Evolutionary conservation across 2,329 filamentous ascomycete species (phyloP).

Genomic region (Stromatinia cepivora): DNA sequence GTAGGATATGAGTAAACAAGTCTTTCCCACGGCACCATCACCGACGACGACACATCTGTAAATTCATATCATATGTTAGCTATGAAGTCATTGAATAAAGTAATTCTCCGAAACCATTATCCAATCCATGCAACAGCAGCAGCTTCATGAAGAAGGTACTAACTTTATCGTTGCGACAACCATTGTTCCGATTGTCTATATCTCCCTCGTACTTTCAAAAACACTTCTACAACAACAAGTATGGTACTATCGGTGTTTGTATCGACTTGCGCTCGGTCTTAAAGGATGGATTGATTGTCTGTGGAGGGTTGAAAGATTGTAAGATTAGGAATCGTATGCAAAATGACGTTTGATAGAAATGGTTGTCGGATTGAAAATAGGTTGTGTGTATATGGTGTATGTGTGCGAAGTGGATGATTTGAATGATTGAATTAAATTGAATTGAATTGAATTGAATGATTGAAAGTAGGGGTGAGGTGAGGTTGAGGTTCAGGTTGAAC

Average conservation of each 20-base stretch:
- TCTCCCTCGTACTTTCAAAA: not conserved
- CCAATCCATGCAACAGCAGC: conserved; percentile 1
- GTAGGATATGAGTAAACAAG: conserved; percentile 97
- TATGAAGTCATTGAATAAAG: not conserved
- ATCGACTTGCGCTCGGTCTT: conserved; percentile 6
- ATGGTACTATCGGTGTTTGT: not conserved
- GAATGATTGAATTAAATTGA: conserved; percentile 6
- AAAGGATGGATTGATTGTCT: not conserved
- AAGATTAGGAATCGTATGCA: conserved; percentile 4
- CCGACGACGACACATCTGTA: conserved; percentile 95
- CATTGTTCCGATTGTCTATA: conserved; percentile 33
- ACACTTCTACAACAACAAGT: not conserved
- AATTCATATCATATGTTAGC: conserved; percentile 28
- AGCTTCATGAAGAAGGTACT: conserved; percentile 37
- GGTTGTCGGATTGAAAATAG: not conserved
- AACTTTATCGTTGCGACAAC: conserved; percentile 66
- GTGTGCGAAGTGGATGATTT: conserved; percentile 10
- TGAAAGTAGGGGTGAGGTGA: conserved; percentile 1
- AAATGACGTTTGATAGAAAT: conserved; percentile 14
- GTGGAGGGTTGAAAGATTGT: not conserved
- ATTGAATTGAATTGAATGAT: not conserved
- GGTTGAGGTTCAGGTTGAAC: not conserved
- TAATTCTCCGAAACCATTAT: not conserved
- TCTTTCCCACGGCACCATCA: conserved; percentile 99
- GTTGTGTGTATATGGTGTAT: not conserved